Evolutionary conservation across 1,139 yeast species (phyloP).

Genomic region (Kodamaea derodonti): DNA sequence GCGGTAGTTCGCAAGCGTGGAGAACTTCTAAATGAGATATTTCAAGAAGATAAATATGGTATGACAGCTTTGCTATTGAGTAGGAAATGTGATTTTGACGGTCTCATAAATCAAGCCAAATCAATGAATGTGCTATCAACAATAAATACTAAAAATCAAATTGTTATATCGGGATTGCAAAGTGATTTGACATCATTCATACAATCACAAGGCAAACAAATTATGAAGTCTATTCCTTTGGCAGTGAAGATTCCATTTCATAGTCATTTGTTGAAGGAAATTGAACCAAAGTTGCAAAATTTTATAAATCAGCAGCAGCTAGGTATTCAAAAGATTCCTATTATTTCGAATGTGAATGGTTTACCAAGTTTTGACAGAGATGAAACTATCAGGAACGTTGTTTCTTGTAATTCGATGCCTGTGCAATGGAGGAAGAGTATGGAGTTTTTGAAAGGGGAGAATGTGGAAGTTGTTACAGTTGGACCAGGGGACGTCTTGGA

Average conservation of each 20-base stretch:
- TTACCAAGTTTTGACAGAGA: conserved; percentile 14
- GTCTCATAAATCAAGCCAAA: conserved; percentile 18
- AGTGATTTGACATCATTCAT: conserved; percentile 18
- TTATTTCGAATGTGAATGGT: conserved; percentile 29
- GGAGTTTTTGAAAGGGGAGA: conserved; percentile 15
- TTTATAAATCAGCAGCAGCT: conserved; percentile 11
- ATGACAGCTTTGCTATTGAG: conserved; percentile 37
- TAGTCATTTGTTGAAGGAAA: conserved; percentile 32
- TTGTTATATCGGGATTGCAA: conserved; percentile 43
- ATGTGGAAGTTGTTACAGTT: conserved; percentile 24
- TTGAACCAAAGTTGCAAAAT: conserved; percentile 29
- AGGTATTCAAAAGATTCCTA: conserved; percentile 13
- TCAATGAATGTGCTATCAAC: conserved; percentile 33
- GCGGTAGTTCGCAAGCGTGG: conserved; percentile 51
- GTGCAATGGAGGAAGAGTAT: conserved; percentile 43
- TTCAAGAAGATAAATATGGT: conserved; percentile 19
- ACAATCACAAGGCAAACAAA: conserved; percentile 10
- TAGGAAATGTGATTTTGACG: conserved; percentile 14
- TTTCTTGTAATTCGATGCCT: conserved; percentile 37
- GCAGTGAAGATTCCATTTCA: conserved; percentile 58
- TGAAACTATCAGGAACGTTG: conserved; percentile 23
- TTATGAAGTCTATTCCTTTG: conserved; percentile 25
- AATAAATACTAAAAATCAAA: conserved; percentile 38
- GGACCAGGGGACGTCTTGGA: conserved; percentile 34
- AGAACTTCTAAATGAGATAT: conserved; percentile 40